Conservation (phyloP, 352 stramenopile species). For the Labyrinthula sp. region DNA sequence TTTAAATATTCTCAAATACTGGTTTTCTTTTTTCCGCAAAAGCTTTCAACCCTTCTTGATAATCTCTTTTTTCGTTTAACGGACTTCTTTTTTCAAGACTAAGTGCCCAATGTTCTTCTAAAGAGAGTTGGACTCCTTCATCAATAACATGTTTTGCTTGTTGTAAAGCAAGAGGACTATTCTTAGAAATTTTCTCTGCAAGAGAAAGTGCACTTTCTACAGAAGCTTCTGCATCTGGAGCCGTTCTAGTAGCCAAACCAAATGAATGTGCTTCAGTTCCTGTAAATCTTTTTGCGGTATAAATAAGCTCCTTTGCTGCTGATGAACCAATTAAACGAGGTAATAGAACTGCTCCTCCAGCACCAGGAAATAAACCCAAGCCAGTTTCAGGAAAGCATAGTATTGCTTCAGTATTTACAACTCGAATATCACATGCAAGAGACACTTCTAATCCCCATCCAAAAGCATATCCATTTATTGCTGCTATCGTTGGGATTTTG, state of each 20-base stretch:
- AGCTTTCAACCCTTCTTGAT: constrained; percentile 13
- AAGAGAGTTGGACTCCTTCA: constrained; percentile 13
- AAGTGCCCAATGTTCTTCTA: constrained; percentile 2
- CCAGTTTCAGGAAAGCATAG: constrained; percentile 21
- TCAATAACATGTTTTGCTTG: constrained; percentile 15
- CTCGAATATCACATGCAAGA: constrained; percentile 21
- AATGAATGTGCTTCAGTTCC: constrained; percentile 15
- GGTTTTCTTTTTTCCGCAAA: constrained; percentile 18
- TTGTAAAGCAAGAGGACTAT: constrained; percentile 12
- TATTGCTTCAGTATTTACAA: constrained; percentile 3
- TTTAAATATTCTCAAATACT: constrained; percentile 11
- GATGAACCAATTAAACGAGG: constrained; percentile 11
- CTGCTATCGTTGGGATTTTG: constrained; percentile 7
- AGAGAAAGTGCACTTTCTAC: constrained; percentile 6
- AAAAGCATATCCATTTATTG: constrained; percentile 22
- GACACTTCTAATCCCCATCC: constrained; percentile 21
- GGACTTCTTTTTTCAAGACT: constrained; percentile 15
- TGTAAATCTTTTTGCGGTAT: constrained; percentile 7
- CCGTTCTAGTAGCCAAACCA: constrained; percentile 6
- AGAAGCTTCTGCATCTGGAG: neutral
- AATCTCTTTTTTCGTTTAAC: constrained; percentile 24
- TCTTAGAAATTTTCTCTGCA: constrained; percentile 9
- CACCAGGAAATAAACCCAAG: constrained; percentile 1
- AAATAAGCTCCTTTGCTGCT: constrained; percentile 23
- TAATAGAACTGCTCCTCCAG: constrained; percentile 17